These are phyloP conservation scores for Podila clonocystis DNA, from an alignment of 192 early-diverging fungal species.

Conservation along the genomic window DNA sequence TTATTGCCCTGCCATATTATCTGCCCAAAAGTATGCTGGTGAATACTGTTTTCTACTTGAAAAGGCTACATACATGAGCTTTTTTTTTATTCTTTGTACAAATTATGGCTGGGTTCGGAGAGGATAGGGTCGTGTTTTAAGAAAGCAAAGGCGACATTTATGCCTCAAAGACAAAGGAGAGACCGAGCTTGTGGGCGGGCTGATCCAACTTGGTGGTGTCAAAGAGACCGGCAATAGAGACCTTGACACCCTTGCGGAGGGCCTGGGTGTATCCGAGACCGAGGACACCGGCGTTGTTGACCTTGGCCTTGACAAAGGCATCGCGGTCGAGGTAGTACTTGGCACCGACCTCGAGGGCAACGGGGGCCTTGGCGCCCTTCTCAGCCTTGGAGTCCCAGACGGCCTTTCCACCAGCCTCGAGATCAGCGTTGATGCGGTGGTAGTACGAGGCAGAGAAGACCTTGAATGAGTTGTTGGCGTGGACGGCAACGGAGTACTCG, in stretches of 20 bases:
- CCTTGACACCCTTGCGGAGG: constrained; percentile 91
- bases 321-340: constrained; percentile 94
- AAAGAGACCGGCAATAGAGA: constrained; percentile 89
- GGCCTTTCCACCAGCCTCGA: constrained; percentile 97
- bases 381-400: constrained; percentile 83
- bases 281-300: constrained; percentile 89
- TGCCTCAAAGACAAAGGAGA: constrained; percentile 87
- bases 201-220: constrained; percentile 93
- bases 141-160: constrained; percentile 57
- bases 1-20: background rate
- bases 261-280: constrained; percentile 92
- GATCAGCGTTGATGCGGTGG: constrained; percentile 91
- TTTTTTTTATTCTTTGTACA: constrained; percentile 5
- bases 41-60: too few relatives aligned
- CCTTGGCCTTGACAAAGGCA: constrained; percentile 77
- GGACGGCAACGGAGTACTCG: constrained; percentile 90
- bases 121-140: background rate
- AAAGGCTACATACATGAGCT: too few relatives aligned
- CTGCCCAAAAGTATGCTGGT: too few relatives aligned
- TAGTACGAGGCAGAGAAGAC: constrained; percentile 94
- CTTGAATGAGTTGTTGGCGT: constrained; percentile 91
- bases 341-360: constrained; percentile 91
- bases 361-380: constrained; percentile 70
- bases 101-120: background rate
- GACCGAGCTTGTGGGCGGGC: constrained; percentile 94